A percentile compares a stretch with the other conserved stretches of the same genome.
Conservation (phyloP, 345 rosid species). For the Corchorus olitorius region DNA sequence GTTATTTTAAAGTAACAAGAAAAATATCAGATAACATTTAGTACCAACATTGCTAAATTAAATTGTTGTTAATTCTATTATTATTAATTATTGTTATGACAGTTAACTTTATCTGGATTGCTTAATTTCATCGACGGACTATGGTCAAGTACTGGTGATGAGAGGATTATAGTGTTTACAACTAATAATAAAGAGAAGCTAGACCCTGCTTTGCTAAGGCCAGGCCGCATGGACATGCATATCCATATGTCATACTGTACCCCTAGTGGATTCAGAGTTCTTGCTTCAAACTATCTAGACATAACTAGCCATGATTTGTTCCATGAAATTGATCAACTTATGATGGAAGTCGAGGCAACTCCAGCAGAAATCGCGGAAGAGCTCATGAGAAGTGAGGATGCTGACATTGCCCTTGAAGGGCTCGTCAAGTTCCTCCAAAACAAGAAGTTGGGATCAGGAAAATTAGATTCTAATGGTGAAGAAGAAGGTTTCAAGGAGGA, state of each 20-base stretch:
- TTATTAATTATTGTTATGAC: too few species aligned
- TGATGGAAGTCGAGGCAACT: constrained; percentile 12
- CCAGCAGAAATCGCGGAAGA: constrained; percentile 27
- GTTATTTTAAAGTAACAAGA: too few species aligned
- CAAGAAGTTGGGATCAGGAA: neutral
- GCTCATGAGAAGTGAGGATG: constrained; percentile 28
- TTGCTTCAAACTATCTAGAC: constrained; percentile 23
- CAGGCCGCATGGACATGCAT: constrained; percentile 35
- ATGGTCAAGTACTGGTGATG: neutral
- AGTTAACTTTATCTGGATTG: neutral
- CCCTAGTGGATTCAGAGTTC: constrained; percentile 19
- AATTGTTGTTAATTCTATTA: too few species aligned
- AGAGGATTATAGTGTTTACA: neutral
- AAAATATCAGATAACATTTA: neutral
- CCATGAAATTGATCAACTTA: constrained; percentile 14
- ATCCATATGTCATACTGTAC: constrained; percentile 33
- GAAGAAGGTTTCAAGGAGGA: too few species aligned
- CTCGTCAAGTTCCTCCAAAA: neutral
- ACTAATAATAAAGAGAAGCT: neutral
- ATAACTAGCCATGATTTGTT: constrained; percentile 19
- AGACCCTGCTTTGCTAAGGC: neutral
- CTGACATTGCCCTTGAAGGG: constrained; percentile 6
- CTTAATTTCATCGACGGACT: neutral
- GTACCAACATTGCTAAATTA: too few species aligned
- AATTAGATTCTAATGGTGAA: neutral